Evolutionary conservation across 1,139 yeast genomes (phyloP).

Genomic region (Casaregolazyma suthepensis): DNA sequence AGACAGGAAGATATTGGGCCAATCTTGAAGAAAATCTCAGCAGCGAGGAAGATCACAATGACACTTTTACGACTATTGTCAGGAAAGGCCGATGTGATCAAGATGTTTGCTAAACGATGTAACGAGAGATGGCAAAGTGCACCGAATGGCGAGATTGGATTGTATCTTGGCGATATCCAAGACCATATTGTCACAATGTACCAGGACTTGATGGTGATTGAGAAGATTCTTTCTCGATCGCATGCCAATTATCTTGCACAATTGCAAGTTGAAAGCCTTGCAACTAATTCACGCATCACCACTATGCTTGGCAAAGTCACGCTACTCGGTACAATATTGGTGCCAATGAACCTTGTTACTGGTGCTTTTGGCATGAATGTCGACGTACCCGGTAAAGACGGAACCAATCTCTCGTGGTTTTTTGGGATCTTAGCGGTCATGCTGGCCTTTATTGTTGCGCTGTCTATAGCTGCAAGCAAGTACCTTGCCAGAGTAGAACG

Average conservation of each 20-base stretch:
- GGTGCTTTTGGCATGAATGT: slow-evolving; percentile 98
- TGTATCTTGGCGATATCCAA: slow-evolving; percentile 93
- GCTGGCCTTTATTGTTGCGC: slow-evolving; percentile 20
- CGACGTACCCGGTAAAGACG: slow-evolving; percentile 51
- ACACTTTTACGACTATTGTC: slow-evolving; percentile 82
- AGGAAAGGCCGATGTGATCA: slow-evolving; percentile 95
- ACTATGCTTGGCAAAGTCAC: slow-evolving; percentile 87
- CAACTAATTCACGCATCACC: slow-evolving; percentile 77
- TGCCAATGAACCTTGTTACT: slow-evolving; percentile 84
- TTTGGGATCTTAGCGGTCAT: slow-evolving; percentile 54
- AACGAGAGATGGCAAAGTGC: slow-evolving; percentile 53
- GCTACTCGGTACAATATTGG: slow-evolving; percentile 78
- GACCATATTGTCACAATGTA: slow-evolving; percentile 97
- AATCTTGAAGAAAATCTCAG: slow-evolving; percentile 80
- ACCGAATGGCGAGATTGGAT: slow-evolving; percentile 40
- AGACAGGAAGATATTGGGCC: slow-evolving; percentile 52
- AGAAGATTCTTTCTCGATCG: slow-evolving; percentile 85
- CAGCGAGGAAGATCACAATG: slow-evolving; percentile 86
- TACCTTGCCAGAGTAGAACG: neutral
- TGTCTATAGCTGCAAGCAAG: slow-evolving; percentile 18
- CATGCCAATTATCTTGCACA: slow-evolving; percentile 92
- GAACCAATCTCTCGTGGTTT: slow-evolving; percentile 49
- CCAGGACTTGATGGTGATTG: slow-evolving; percentile 82
- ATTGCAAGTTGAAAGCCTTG: slow-evolving; percentile 84
- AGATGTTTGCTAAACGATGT: slow-evolving; percentile 95